These are phyloP conservation scores for Salix viminalis DNA, from an alignment of 345 rosid species.

Conservation along the genomic window DNA sequence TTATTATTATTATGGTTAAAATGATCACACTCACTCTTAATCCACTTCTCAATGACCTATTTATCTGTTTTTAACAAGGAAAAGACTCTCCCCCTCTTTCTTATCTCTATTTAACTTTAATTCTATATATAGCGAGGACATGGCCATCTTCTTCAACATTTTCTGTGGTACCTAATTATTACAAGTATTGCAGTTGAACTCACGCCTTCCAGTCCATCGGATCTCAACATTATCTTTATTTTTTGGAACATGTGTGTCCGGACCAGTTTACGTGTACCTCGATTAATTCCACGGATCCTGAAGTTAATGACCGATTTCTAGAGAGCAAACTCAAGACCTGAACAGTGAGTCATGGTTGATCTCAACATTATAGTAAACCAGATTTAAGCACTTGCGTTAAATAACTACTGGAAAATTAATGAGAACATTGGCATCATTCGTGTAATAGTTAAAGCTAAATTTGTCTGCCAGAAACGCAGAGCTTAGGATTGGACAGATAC, in stretches of 20 bases:
- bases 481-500: no score
- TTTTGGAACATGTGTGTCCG: fast-evolving
- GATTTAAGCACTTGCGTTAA: no score
- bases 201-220: not conserved
- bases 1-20: not conserved
- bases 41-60: not conserved
- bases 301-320: no score
- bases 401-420: no score
- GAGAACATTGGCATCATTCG: no score
- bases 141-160: not conserved
- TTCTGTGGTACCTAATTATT: not conserved
- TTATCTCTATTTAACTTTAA: not conserved
- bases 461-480: no score
- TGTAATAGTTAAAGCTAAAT: no score
- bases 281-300: fast-evolving
- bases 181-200: not conserved
- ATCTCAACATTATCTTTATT: no score
- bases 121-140: not conserved
- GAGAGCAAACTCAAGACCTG: no score
- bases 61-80: not conserved
- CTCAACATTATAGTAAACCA: no score
- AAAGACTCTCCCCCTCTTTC: not conserved
- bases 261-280: fast-evolving
- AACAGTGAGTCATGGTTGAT: no score
- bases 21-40: not conserved